Base-by-base conservation (phyloP, 371 early-diverging fungal species). In the Rhizopus delemar region DNA sequence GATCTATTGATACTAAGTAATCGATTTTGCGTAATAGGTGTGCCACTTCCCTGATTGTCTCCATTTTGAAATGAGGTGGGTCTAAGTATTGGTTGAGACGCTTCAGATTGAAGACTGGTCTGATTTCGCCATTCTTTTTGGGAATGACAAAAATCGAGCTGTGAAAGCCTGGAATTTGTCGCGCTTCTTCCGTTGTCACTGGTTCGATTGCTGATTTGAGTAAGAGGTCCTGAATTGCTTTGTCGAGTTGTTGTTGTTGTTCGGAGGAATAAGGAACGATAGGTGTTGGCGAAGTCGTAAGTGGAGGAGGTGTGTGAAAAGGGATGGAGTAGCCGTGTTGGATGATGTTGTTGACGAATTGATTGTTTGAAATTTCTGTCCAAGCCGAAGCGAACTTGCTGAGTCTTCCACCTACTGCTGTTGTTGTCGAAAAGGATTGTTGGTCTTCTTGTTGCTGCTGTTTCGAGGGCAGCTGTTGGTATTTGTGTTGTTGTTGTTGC, bases 61-160 rank as follows among this genome's bases (percentile, higher is more conserved):
- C 71, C 70, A 69, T 73, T 32, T 71, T 77, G 71, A 75, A 75
- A 22, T 68, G 65, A 0, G 41, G 62, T 7, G 63, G 46, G 0
- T 41, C 15, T 8, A 70, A 13, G 51, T 45, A 60, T 29, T 55
- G 15, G 53, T 74, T 74, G 33, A 74, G 58, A 2, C 38, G 29
- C 9, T 60, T 52, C 7, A 74, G 38, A 65, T 70, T 70, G 68
- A 74, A 65, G 1, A 63, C 65, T 1, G 70, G 70, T 12, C 60
- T 36, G 2, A 55, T 35, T 29, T 64, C 68, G 0, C 63, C 62
- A 15, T 61, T 60, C 48, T 65, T 66, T 31, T 67, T 73, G 33
- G 62, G 65, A 5, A 69, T 67, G 3, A 65, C 67, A 51, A 73
- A 69, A n/a, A 69, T 48, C 3, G 55, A 48, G 51, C 69, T 65